Conservation (phyloP, 2,329 filamentous ascomycete species). For the Venturia oleaginea region DNA sequence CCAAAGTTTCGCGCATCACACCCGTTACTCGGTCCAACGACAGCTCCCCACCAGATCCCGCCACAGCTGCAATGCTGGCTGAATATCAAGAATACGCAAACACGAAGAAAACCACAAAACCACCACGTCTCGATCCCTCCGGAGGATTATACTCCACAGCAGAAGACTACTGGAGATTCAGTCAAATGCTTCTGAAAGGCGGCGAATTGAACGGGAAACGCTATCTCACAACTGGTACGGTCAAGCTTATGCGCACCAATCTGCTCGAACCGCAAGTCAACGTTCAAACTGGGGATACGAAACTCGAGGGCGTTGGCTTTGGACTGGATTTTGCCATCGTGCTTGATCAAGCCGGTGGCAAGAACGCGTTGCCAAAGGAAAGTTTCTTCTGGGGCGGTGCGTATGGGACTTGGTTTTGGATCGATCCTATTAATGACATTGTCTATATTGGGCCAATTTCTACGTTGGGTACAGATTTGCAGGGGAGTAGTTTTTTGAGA, state of each 20-base stretch:
- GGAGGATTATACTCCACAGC: not conserved
- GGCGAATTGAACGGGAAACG: slow-evolving; percentile 8
- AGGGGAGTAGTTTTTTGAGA: too few relatives aligned
- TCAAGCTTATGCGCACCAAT: slow-evolving; percentile 11
- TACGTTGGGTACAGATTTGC: too few relatives aligned
- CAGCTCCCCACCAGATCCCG: too few relatives aligned
- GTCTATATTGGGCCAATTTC: not conserved
- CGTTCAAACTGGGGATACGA: not conserved
- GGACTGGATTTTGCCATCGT: slow-evolving; percentile 6
- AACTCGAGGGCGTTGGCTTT: not conserved
- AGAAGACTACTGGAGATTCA: slow-evolving; percentile 5
- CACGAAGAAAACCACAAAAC: not conserved
- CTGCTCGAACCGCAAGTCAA: not conserved
- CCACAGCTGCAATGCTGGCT: too few relatives aligned
- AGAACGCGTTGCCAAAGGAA: not conserved
- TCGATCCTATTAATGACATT: not conserved
- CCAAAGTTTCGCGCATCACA: not conserved
- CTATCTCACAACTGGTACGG: not conserved
- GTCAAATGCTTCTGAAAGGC: slow-evolving; percentile 6
- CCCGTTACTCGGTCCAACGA: too few relatives aligned
- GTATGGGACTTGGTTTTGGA: slow-evolving; percentile 8
- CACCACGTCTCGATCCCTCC: not conserved
- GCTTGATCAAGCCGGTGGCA: not conserved
- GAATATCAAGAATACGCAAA: too few relatives aligned
- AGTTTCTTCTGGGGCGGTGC: not conserved